Percentiles rank a stretch among this genome's conserved stretches.
phyloP scores from a whole-genome alignment of 345 rosid genomes.

The Acer negundo region DNA sequence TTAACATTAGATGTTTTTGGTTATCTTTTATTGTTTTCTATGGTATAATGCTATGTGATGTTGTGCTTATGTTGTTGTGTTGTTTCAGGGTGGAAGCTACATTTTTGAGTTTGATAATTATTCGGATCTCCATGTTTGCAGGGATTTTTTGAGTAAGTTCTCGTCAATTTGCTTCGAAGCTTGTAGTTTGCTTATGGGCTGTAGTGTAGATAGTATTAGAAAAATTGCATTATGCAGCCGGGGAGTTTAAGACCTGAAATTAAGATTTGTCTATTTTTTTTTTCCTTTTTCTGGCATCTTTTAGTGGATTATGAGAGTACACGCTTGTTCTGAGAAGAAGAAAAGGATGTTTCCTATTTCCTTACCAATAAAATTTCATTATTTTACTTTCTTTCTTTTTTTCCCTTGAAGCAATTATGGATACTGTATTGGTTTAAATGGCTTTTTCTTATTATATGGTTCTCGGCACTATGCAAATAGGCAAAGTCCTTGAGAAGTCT shows the following conservation, averaged over 20 bases:
- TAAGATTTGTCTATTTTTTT: background rate
- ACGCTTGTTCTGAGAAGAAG: background rate
- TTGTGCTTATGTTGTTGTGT: background rate
- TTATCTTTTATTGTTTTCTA: constrained; percentile 2
- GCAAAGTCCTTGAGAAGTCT: constrained; percentile 61
- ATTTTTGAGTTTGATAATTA: constrained; percentile 87
- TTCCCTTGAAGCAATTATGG: background rate
- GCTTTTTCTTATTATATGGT: constrained; percentile 10
- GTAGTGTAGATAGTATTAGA: background rate
- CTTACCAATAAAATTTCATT: background rate
- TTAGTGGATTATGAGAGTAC: background rate
- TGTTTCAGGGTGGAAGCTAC: constrained; percentile 64
- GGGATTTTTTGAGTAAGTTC: constrained; percentile 77
- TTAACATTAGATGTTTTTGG: background rate
- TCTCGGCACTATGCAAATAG: constrained; percentile 40
- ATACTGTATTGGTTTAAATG: constrained; percentile 15
- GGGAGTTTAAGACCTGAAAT: background rate
- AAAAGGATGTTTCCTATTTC: background rate
- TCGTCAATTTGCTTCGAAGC: constrained; percentile 2
- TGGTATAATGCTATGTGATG: background rate
- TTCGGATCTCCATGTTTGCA: constrained; percentile 74
- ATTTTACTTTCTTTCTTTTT: background rate
- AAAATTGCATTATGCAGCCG: background rate
- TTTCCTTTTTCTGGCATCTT: background rate
- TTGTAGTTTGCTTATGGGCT: background rate